These are phyloP conservation scores for Diddensiella caesifluorescens DNA, from an alignment of 805 yeast genomes.

Conservation along the genomic window DNA sequence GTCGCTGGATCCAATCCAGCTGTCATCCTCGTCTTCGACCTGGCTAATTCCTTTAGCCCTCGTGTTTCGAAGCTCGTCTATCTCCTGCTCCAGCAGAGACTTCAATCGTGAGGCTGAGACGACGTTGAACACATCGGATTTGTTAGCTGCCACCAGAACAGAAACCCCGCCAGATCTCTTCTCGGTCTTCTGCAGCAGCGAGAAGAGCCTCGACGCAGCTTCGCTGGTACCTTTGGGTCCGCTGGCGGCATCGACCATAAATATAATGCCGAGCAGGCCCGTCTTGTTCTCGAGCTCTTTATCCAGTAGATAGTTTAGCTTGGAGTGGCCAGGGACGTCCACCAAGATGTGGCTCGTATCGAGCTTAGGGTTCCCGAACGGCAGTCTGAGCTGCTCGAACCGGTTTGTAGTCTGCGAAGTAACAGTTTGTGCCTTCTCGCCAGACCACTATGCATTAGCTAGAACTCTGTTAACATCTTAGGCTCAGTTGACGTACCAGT, in stretches of 20 bases:
- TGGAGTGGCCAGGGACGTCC: conserved; percentile 87
- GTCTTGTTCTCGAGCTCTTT: conserved; percentile 31
- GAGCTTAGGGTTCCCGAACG: conserved; percentile 29
- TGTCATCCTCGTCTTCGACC: conserved; percentile 38
- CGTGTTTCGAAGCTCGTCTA: conserved; percentile 49
- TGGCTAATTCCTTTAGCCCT: conserved; percentile 41
- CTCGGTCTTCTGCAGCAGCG: conserved; percentile 60
- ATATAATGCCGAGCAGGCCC: conserved; percentile 61
- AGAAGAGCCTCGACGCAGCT: conserved; percentile 55
- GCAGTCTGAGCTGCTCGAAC: conserved; percentile 37
- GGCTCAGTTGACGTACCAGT: conserved; percentile 5
- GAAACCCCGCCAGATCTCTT: conserved; percentile 63
- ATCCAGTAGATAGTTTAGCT: conserved; percentile 55
- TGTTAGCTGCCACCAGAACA: conserved; percentile 74
- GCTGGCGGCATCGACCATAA: conserved; percentile 69
- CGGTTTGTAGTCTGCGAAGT: conserved; percentile 48
- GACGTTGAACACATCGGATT: conserved; percentile 78
- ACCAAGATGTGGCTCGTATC: conserved; percentile 46
- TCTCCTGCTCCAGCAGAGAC: conserved; percentile 56
- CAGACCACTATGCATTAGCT: conserved; percentile 23
- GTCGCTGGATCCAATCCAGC: conserved; percentile 37
- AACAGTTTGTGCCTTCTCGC: conserved; percentile 33
- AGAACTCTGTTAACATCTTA: conserved; percentile 3
- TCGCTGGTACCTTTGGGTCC: conserved; percentile 44
- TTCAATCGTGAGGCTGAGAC: conserved; percentile 61